Percentiles rank a stretch among this genome's conserved stretches.
Conservation (phyloP, 2,329 filamentous ascomycete genomes). For the Lasiodiplodia sp. region DNA sequence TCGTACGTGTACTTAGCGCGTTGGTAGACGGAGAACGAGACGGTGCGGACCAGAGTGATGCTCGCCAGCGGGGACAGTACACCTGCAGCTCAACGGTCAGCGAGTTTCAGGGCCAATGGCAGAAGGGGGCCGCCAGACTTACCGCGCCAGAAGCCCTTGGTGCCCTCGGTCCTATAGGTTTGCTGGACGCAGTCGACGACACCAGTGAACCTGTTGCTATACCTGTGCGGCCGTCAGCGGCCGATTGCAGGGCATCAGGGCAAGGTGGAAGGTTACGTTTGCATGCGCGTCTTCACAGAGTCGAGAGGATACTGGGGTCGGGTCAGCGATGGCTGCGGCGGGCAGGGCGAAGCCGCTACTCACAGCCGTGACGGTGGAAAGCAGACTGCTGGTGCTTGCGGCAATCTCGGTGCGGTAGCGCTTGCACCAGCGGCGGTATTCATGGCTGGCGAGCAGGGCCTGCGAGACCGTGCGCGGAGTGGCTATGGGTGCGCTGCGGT, state of each 20-base stretch:
- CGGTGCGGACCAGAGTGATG: constrained; percentile 77
- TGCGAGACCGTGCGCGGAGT: constrained; percentile 21
- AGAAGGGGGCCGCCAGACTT: constrained; percentile 38
- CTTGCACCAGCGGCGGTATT: constrained; percentile 66
- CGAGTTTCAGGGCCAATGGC: constrained; percentile 28
- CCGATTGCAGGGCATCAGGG: constrained; percentile 6
- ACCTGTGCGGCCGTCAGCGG: constrained; percentile 33
- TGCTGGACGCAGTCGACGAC: constrained; percentile 77
- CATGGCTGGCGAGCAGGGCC: constrained; percentile 17
- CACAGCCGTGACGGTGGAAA: constrained; percentile 78
- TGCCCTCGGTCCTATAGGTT: constrained; percentile 69
- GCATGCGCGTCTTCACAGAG: constrained; percentile 89
- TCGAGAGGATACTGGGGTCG: constrained; percentile 74
- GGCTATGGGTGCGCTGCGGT: constrained; percentile 45
- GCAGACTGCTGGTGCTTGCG: constrained; percentile 76
- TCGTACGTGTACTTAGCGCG: constrained; percentile 76
- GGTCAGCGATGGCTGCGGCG: constrained; percentile 35
- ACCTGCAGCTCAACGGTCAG: constrained; percentile 53
- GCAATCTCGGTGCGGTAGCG: constrained; percentile 82
- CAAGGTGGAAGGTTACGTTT: constrained; percentile 59
- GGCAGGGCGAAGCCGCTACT: constrained; percentile 35
- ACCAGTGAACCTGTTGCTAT: constrained; percentile 72
- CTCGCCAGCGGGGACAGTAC: constrained; percentile 81
- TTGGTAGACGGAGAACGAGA: constrained; percentile 83
- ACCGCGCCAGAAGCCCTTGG: constrained; percentile 62